Evolutionary conservation across 345 rosid genomes (phyloP).

Genomic region (Dipteronia sinensis): DNA sequence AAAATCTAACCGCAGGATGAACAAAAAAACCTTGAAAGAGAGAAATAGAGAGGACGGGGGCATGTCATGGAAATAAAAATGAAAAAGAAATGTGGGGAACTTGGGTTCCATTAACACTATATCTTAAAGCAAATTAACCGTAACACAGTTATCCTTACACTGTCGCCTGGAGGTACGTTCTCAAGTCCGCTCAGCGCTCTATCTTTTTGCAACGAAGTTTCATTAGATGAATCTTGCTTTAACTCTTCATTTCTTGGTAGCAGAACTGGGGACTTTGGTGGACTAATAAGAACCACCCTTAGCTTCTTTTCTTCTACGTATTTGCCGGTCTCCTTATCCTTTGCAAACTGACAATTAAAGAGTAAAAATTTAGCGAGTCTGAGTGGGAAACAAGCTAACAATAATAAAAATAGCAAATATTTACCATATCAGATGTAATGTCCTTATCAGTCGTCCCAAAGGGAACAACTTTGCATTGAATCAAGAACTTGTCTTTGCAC

Average conservation of each 20-base stretch:
- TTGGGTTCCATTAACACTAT: not conserved
- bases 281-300: constrained; percentile 43
- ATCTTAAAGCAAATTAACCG: not conserved
- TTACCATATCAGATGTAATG: constrained; percentile 44
- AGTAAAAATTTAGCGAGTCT: not conserved
- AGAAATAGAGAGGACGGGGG: not conserved
- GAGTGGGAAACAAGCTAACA: constrained; percentile 7
- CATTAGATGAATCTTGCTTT: constrained; percentile 38
- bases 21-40: not conserved
- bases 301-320: constrained; percentile 51
- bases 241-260: constrained; percentile 35
- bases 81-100: not conserved
- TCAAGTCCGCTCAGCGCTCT: constrained; percentile 34
- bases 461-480: constrained; percentile 53
- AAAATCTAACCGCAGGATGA: not conserved
- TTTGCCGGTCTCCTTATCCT: constrained; percentile 41
- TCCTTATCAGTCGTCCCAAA: constrained; percentile 43
- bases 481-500: constrained; percentile 65
- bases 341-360: constrained; percentile 41
- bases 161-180: constrained; percentile 42
- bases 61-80: not conserved
- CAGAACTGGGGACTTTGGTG: constrained; percentile 37
- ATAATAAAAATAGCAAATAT: not conserved
- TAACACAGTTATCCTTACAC: constrained; percentile 27
- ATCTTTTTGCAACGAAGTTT: constrained; percentile 26